phyloP scores from a whole-genome alignment of 306 rosid species.

The Phaseolus lunatus region DNA sequence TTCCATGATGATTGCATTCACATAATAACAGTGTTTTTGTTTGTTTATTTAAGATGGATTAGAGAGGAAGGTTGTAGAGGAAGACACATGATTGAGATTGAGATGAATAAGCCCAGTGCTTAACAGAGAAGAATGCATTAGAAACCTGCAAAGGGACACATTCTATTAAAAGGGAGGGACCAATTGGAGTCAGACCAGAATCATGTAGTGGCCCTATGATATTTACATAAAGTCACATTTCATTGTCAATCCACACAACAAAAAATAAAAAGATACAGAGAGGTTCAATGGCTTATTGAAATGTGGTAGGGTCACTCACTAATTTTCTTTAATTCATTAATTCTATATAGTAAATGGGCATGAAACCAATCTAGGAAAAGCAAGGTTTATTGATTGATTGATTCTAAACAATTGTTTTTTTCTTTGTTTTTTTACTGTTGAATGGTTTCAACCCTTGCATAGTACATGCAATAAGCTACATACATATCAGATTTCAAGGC shows the following conservation, averaged over 20 bases:
- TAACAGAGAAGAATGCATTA: constrained; percentile 37
- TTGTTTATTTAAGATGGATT: constrained; percentile 24
- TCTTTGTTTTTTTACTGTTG: constrained; percentile 12
- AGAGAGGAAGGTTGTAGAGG: neutral
- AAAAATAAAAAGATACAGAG: neutral
- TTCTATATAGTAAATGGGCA: constrained; percentile 15
- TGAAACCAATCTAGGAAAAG: constrained; percentile 27
- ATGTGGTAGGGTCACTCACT: constrained; percentile 45
- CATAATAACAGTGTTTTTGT: neutral
- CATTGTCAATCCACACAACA: constrained; percentile 40
- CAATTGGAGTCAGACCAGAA: constrained; percentile 50
- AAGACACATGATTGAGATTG: constrained; percentile 39
- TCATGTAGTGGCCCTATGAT: constrained; percentile 55
- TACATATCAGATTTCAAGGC: constrained; percentile 28
- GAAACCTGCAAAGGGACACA: constrained; percentile 44
- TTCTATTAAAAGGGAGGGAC: constrained; percentile 49
- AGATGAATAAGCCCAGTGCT: constrained; percentile 38
- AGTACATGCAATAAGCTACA: constrained; percentile 28
- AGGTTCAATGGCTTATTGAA: constrained; percentile 42
- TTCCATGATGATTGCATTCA: constrained; percentile 1
- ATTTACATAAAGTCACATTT: constrained; percentile 49
- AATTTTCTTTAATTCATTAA: constrained; percentile 5
- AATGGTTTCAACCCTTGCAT: constrained; percentile 9
- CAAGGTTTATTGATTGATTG: constrained; percentile 15
- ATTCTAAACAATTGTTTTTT: neutral